Base-by-base conservation (phyloP, 1,284 basidiomycete species). In the Irpex sp. region DNA sequence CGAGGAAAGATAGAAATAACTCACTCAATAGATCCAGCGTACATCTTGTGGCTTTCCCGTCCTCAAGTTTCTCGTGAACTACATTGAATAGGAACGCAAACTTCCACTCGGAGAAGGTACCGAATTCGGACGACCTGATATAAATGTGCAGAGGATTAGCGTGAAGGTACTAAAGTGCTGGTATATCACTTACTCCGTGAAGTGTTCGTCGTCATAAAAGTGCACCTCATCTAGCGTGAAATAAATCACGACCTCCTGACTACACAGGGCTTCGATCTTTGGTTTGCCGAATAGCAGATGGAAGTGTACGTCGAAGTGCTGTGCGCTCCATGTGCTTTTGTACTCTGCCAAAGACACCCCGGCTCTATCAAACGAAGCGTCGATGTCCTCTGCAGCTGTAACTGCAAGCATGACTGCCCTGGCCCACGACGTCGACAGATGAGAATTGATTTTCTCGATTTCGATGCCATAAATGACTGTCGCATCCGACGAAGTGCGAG, bases 21-120 rank as follows among this genome's bases (percentile, higher is more conserved):
- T 61, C 64, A 76, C 73, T 68, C 2, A 59, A 52, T 11, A 75
- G 47, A 36, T 74, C 70, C 34, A 75, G 66, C 48, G 52, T 64
- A 62, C 73, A 68, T 17, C 66, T 68, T 19, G 64, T 71, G 8
- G 69, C 63, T 17, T 66, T 62, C 6, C 70, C 72, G 2, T 70
- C 69, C 7, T 64, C 62, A 34, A 66, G 64, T 21, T 51, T 17
- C 37, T 61, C 60, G 36, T 71, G 65, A 47, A 69, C 54, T 8
- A 75, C 64, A 49, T 73, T 70, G 49, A 76, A 69, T 11, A 77
- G 65, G 62, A 76, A 62, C 0, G 73, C 73, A 47, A 77, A 67
- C 62, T 70, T 69, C 74, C 73, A 76, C 49, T 72, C 68, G 17
- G 21, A 52, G 57, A 68, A 73, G 11, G 37, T 59, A n/a, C 58